Evolutionary conservation across 352 stramenopile genomes (phyloP).

Genomic region (Pythium scleroteichum): DNA sequence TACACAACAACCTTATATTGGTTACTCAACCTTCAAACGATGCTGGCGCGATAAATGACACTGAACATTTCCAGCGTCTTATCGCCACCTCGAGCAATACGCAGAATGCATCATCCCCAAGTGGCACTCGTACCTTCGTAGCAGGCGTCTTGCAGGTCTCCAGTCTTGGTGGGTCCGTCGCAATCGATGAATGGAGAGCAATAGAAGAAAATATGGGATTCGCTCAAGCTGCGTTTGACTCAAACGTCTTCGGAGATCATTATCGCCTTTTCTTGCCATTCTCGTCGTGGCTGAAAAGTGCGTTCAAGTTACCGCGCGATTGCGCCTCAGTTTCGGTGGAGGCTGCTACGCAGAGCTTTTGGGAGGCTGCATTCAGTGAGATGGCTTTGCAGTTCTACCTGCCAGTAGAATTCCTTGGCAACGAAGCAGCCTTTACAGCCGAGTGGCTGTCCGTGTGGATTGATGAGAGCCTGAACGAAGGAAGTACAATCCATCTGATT

Average conservation of each 20-base stretch:
- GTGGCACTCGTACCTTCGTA: too few relatives aligned
- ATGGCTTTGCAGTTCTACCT: conserved; percentile 47
- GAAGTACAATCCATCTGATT: background rate
- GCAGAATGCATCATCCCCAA: too few relatives aligned
- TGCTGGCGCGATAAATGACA: too few relatives aligned
- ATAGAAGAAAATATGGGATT: background rate
- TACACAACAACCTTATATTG: too few relatives aligned
- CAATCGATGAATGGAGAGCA: background rate
- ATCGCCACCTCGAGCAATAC: too few relatives aligned
- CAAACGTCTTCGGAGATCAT: too few relatives aligned
- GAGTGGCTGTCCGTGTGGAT: conserved; percentile 60
- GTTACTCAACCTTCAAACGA: too few relatives aligned
- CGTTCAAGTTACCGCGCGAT: conserved; percentile 4
- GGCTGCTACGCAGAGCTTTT: background rate
- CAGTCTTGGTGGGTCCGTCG: too few relatives aligned
- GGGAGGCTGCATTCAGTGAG: conserved; percentile 18
- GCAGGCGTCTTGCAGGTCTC: too few relatives aligned
- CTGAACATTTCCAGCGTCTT: too few relatives aligned
- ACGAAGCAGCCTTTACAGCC: conserved; percentile 29
- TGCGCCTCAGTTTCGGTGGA: background rate
- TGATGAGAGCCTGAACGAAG: conserved; percentile 16
- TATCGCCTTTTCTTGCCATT: conserved; percentile 23
- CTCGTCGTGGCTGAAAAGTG: conserved; percentile 20
- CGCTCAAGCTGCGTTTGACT: background rate
- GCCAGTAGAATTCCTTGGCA: conserved; percentile 48